These are phyloP conservation scores for Termitomyces sp. DNA, from an alignment of 768 basidiomycete genomes.

Conservation along the genomic window DNA sequence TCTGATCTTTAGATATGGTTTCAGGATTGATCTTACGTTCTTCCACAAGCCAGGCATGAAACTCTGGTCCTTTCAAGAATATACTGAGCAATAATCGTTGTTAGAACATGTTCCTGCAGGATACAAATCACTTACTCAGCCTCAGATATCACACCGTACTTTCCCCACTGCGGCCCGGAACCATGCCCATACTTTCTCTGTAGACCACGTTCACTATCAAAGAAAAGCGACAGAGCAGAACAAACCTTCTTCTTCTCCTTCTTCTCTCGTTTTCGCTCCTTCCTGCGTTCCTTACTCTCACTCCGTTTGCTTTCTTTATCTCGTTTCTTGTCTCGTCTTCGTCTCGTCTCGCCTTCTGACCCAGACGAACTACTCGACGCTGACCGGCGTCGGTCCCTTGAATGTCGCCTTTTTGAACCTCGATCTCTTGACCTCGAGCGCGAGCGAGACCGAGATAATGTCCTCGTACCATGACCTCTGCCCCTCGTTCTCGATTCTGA, in stretches of 20 bases:
- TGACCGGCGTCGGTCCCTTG: conserved; percentile 23
- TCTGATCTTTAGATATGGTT: conserved; percentile 78
- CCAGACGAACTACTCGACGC: conserved; percentile 35
- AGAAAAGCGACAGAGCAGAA: background rate
- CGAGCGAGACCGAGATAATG: conserved; percentile 25
- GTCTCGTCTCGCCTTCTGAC: conserved; percentile 36
- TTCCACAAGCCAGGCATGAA: conserved; percentile 89
- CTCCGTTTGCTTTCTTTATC: conserved; percentile 45
- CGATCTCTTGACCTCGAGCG: conserved; percentile 20
- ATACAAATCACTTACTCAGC: conserved; percentile 55
- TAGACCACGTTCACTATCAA: background rate
- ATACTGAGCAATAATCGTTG: conserved; percentile 44
- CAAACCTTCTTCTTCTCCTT: conserved; percentile 44
- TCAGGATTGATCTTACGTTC: conserved; percentile 91
- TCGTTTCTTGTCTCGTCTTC: conserved; percentile 35
- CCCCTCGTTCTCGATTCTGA: conserved; percentile 25
- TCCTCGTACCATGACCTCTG: conserved; percentile 23
- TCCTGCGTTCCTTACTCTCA: conserved; percentile 33
- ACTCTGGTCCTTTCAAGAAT: conserved; percentile 80
- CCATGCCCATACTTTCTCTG: conserved; percentile 55
- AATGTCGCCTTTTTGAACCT: conserved; percentile 6
- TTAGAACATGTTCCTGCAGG: background rate
- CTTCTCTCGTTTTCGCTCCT: conserved; percentile 44
- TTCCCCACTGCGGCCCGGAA: conserved; percentile 76
- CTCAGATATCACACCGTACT: conserved; percentile 83